Conservation (phyloP, 768 basidiomycete genomes). For the Termitomyces sp. region DNA sequence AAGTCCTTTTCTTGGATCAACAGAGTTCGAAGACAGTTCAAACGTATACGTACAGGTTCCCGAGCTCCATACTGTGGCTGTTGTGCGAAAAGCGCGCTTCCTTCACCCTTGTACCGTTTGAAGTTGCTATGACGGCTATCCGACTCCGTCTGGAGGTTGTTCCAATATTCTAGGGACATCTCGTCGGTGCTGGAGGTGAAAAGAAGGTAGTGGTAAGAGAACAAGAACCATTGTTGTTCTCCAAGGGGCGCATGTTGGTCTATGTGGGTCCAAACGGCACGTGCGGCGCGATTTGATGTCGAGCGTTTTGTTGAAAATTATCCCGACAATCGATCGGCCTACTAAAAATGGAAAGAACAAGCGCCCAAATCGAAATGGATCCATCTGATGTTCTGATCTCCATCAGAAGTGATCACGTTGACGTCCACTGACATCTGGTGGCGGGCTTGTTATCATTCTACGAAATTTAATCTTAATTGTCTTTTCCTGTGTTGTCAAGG, state of each 20-base stretch:
- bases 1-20: neutral
- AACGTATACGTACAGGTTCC: neutral
- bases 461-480: neutral
- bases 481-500: neutral
- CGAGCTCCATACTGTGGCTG: neutral
- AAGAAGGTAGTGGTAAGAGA: neutral
- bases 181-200: neutral
- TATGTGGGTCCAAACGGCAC: slow-evolving; percentile 8
- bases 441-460: neutral
- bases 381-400: neutral
- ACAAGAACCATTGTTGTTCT: slow-evolving; percentile 3
- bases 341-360: neutral
- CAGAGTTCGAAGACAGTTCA: neutral
- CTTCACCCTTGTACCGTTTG: neutral
- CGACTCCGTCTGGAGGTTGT: neutral
- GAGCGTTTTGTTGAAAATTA: neutral
- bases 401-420: neutral
- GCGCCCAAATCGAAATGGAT: neutral
- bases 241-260: neutral
- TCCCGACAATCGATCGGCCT: neutral
- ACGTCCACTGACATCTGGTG: neutral
- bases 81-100: neutral
- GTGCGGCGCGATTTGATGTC: slow-evolving; percentile 3
- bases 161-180: neutral
- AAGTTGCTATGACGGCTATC: neutral